Percentiles rank a stretch among this genome's conserved stretches.
phyloP scores from a whole-genome alignment of 129 eudicot species.

The Flaveria sonorensis region DNA sequence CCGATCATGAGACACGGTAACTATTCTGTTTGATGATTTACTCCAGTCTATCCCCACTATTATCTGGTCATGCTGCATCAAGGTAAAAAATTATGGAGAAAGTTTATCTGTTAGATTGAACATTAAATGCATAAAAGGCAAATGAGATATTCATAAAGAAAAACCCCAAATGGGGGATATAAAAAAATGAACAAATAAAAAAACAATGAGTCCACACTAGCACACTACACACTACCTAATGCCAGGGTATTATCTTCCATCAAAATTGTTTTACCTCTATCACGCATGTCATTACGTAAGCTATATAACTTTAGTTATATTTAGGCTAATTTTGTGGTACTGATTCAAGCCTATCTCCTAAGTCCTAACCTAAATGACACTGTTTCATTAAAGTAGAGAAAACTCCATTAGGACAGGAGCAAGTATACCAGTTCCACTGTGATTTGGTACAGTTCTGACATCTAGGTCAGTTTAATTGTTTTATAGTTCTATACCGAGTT shows the following conservation, averaged over 20 bases:
- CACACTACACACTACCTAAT: slow-evolving; percentile 4
- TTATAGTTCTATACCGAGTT: background rate
- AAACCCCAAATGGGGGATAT: background rate
- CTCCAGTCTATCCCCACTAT: slow-evolving; percentile 97
- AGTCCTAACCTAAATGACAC: background rate
- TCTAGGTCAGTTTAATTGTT: background rate
- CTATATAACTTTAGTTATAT: slow-evolving; percentile 1
- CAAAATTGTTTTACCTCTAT: slow-evolving; percentile 9
- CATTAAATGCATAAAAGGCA: slow-evolving; percentile 4
- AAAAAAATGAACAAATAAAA: background rate
- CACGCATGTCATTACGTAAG: slow-evolving; percentile 11
- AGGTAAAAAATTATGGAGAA: slow-evolving; percentile 25
- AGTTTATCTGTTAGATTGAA: slow-evolving; percentile 3
- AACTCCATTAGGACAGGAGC: background rate
- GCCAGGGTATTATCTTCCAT: slow-evolving; percentile 24
- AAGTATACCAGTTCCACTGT: background rate
- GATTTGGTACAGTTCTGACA: background rate
- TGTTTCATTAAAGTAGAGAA: background rate
- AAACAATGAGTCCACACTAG: slow-evolving; percentile 16
- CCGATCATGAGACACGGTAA: slow-evolving; percentile 96
- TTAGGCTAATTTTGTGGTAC: background rate
- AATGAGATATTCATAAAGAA: background rate
- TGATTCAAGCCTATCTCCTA: background rate
- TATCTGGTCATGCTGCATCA: slow-evolving; percentile 92
- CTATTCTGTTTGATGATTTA: slow-evolving; percentile 76